Evolutionary conservation across 2,329 filamentous ascomycete species (phyloP), one percentile per base, ranked within the genome.

Genomic region (Phoma sp.): DNA sequence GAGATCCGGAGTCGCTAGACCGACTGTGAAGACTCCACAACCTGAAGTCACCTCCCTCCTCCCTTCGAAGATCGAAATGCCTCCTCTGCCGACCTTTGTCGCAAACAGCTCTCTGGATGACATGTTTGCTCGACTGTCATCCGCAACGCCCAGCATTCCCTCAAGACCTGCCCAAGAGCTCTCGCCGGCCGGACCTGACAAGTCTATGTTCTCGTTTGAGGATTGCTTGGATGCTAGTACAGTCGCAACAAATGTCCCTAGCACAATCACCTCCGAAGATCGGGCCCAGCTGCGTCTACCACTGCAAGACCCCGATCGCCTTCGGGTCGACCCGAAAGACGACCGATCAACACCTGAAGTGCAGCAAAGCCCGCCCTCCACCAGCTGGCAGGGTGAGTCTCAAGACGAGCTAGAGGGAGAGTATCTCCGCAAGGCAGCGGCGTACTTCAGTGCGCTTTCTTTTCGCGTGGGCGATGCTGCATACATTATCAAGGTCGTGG

Each of bases 81-180:
- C 29, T 20, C 17, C 23, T 20, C 17, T 21, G 3, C 43, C n/a
- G 12, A 28, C 7, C 17, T n/a, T 39, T 18, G 37, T 17, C 2
- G 32, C 25, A 3, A 60, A 56, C 20, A 34, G 46, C 14, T 52
- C 48, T 7, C 33, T 68, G 14, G 67, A 66, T 1, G 47, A 49
- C 17, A 57, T 67, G 40, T 69, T 61, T 42, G 61, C 62, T 12
- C 62, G 60, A 7, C 48, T 70, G 20, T 61, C 48, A 20, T 38
- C 49, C 11, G 45, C 30, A 25, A 34, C 14, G 5, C 11, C 46
- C 6, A 7, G 34, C 4, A 28, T 38, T 17, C 12, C 21, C 2
- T 50, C 47, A 18, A n/a, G 23, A 17, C 10, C 30, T 10, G 15
- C 25, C 11, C 17, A 48, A 17, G 17, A 34, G 11, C n/a, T 21